Evolutionary conservation across 352 stramenopile species (phyloP).

Genomic region (Phytophthora fragariaefolia): DNA sequence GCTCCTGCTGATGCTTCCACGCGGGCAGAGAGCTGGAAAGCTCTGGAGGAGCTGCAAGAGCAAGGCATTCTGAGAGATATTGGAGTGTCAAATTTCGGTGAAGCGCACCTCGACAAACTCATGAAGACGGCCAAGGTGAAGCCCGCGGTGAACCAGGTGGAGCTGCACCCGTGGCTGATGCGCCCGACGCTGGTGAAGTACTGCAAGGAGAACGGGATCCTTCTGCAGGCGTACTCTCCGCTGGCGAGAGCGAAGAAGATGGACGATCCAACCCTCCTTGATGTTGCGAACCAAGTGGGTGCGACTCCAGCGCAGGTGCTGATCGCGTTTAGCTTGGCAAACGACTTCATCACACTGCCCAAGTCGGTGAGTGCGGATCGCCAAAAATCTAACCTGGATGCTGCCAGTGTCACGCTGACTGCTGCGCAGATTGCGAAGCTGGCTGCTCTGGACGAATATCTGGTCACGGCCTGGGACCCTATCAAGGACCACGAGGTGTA

Average conservation of each 20-base stretch:
- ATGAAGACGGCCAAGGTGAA: slow-evolving; percentile 59
- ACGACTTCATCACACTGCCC: slow-evolving; percentile 65
- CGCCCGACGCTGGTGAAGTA: slow-evolving; percentile 66
- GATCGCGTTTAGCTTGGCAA: slow-evolving; percentile 57
- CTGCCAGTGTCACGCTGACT: slow-evolving; percentile 39
- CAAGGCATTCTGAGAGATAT: slow-evolving; percentile 78
- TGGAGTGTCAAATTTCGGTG: slow-evolving; percentile 91
- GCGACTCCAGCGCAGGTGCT: slow-evolving; percentile 57
- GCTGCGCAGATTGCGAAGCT: slow-evolving; percentile 40
- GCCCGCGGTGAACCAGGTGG: slow-evolving; percentile 85
- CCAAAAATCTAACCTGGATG: slow-evolving; percentile 55
- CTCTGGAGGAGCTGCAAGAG: slow-evolving; percentile 56
- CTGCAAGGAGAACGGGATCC: slow-evolving; percentile 53
- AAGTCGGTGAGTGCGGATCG: slow-evolving; percentile 57
- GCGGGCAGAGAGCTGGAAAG: slow-evolving; percentile 56
- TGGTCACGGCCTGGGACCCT: slow-evolving; percentile 53
- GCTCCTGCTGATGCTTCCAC: slow-evolving; percentile 54
- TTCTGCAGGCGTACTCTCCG: slow-evolving; percentile 67
- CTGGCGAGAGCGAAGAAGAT: slow-evolving; percentile 28
- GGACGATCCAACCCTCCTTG: slow-evolving; percentile 32
- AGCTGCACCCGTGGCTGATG: slow-evolving; percentile 77
- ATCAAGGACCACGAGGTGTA: slow-evolving; percentile 50
- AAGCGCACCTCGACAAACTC: slow-evolving; percentile 84
- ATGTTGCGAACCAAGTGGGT: slow-evolving; percentile 39
- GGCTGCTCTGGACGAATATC: slow-evolving; percentile 50